Base-by-base conservation (phyloP, 2,329 filamentous ascomycete genomes). In the Lasiodiplodia sp. region DNA sequence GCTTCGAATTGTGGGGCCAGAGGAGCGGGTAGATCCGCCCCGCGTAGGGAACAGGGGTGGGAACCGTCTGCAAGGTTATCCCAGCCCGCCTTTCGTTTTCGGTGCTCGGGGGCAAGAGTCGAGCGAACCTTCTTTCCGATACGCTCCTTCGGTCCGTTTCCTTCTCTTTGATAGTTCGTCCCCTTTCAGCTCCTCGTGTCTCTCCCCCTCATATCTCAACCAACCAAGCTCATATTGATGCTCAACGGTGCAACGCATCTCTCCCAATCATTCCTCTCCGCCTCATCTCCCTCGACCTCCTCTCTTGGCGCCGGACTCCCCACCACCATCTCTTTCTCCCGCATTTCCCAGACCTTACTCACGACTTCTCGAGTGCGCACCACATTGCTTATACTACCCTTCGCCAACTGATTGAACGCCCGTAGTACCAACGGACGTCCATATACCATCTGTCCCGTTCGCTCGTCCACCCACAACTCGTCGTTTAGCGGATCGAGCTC, bases 351-450 rank as follows among this genome's bases (percentile, higher is more conserved):
- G 12, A 85, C 78, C 55, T 82, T 83, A 11, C 80, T 76, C 64
- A 85, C 83, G 3, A 85, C 84, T 0, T 81, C 79, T 12, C 81
- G 75, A 8, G 82, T 84, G 23, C 82, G 78, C 11, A 79, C 76
- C 7, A 85, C 77, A 56, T 85, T 85, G 0, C 84, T 74, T 1
- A 82, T 28, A 18, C 67, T 82, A 0, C 77, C 80, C 25, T 80
- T 77, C 0, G 78, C 75, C 76, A 85, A 80, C 1, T 76, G 75
- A 3, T 79, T 75, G n/a, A 84, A 70, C 11, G 79, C 77, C 28
- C 78, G 77, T 14, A 84, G 70, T 2, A 84, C 78, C 16, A 82
- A 75, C 5, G 77, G 75, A 28, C 82, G 74, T 2, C 80, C 81
- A 38, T 78, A 75, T 0, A 75, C 72, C 2, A 71, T 73, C 1